A percentile compares a stretch with the other conserved stretches of the same genome.
Conservation (phyloP, 2,329 filamentous ascomycete genomes). For the Herpotrichia juniperi region DNA sequence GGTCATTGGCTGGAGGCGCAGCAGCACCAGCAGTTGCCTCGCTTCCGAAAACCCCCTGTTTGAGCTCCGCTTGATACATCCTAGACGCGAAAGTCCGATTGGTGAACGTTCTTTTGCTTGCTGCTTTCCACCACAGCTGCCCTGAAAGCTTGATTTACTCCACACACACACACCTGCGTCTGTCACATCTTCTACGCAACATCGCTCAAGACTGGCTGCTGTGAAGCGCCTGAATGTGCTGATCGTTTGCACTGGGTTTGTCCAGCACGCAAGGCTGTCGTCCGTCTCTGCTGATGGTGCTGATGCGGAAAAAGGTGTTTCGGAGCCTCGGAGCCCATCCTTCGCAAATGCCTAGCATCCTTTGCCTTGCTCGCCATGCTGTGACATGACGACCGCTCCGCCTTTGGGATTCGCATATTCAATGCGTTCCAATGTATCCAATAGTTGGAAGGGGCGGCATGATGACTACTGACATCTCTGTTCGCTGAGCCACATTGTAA, state of each 20-base stretch:
- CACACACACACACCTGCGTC: background rate
- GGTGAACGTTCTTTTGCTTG: background rate
- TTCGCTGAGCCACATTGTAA: background rate
- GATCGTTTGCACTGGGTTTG: background rate
- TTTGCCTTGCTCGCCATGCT: background rate
- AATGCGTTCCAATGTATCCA: slow-evolving; percentile 9
- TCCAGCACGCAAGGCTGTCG: background rate
- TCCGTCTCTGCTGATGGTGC: slow-evolving; percentile 2
- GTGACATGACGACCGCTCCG: background rate
- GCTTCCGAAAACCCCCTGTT: slow-evolving; percentile 26
- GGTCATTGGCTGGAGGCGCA: slow-evolving; percentile 30
- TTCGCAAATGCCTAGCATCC: background rate
- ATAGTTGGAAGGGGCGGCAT: slow-evolving; percentile 1
- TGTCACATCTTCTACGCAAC: slow-evolving; percentile 22
- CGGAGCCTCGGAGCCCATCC: slow-evolving; percentile 13
- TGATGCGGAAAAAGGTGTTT: slow-evolving; percentile 14
- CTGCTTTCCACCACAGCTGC: slow-evolving; percentile 19
- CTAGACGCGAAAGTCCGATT: background rate
- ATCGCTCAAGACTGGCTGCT: slow-evolving; percentile 20
- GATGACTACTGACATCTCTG: slow-evolving; percentile 1
- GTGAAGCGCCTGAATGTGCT: slow-evolving; percentile 13
- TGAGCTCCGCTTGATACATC: slow-evolving; percentile 21
- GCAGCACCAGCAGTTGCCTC: slow-evolving; percentile 33
- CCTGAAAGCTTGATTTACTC: slow-evolving; percentile 22
- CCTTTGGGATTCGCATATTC: slow-evolving; percentile 3